These are phyloP conservation scores for Phylloporus sp. DNA, from an alignment of 768 basidiomycete genomes.

Conservation along the genomic window DNA sequence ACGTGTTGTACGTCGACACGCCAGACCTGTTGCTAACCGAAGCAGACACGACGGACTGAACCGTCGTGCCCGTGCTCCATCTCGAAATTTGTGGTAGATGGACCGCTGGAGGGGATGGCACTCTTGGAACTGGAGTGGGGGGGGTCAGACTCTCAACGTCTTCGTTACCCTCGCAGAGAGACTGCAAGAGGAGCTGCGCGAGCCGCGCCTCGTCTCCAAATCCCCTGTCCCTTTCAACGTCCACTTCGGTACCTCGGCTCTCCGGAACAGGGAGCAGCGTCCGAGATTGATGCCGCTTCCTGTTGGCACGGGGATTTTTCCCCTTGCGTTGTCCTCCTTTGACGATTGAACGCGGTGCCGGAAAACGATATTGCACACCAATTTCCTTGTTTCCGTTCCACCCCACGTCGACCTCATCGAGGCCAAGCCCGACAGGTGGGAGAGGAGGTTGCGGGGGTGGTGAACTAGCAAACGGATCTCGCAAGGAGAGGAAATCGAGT, in stretches of 20 bases:
- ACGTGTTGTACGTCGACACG: conserved; percentile 27
- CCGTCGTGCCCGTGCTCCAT: conserved; percentile 32
- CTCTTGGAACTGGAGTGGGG: conserved; percentile 2
- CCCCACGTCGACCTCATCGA: conserved; percentile 27
- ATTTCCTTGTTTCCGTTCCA: conserved; percentile 25
- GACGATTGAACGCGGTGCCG: conserved; percentile 29
- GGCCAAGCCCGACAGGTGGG: conserved; percentile 25
- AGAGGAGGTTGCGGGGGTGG: conserved; percentile 32
- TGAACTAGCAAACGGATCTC: conserved; percentile 32
- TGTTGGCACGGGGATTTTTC: conserved; percentile 12
- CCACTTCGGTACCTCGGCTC: conserved; percentile 14
- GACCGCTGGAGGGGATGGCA: conserved; percentile 14
- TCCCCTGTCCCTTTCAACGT: conserved; percentile 14
- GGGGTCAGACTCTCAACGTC: conserved; percentile 1
- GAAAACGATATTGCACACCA: conserved; percentile 29
- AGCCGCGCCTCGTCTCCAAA: conserved; percentile 29
- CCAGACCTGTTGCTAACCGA: conserved; percentile 26
- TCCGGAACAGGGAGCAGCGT: conserved; percentile 22
- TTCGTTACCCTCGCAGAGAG: conserved; percentile 16
- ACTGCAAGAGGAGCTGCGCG: conserved; percentile 30
- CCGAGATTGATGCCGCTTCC: conserved; percentile 25
- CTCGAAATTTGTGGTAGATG: conserved; percentile 24
- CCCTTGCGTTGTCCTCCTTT: conserved; percentile 21
- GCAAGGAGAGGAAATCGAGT: conserved; percentile 32
- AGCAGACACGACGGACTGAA: conserved; percentile 23